Base-by-base conservation (phyloP, 192 early-diverging fungal genomes). In the Gaertneriomyces sp. region DNA sequence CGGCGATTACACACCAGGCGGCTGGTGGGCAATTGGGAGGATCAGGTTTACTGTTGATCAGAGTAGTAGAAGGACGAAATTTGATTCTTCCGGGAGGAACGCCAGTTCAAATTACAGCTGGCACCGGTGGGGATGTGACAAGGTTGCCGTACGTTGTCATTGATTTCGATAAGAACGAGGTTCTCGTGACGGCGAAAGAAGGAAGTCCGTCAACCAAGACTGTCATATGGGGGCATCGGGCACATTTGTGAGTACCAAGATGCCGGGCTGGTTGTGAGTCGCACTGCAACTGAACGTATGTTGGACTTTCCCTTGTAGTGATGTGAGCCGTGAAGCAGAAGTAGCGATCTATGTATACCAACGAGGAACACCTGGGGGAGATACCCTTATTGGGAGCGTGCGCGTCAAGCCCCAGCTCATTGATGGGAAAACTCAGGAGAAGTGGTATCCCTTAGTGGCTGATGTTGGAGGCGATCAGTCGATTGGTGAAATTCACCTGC, bases 151-250 rank as follows among this genome's bases (percentile, higher is more conserved):
- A 94, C 70, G 87, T 85, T 5, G 91, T 96, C 12, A 79, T 96
- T 14, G 94, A 94, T 76, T 93, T 95, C 61, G 94, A 96, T 79
- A 93, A 94, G 81, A 94, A 95, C 74, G 93, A 96, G 72, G 84
- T 92, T 33, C 79, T 95, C 60, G 64, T 74, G 17, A 47, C 61
- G 14, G 73, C 76, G 19, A 71, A 73, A 47, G 76, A 78, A 17
- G 62, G 57, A 10, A 71, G 55, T 47, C 65, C 66, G 9, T 42
- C 17, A n/a, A 61, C 44, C 17, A 77, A 58, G 38, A 63, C 74
- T 5, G 64, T 71, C 16, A 46, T 43, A 2, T 77, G 73, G 74
- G 49, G 63, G 1, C 54, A 68, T 58, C 58, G 74, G 1, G 70
- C 66, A 33, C 45, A 77, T 45, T 77, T 77, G 76, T 77, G 63